Evolutionary conservation across 2,329 filamentous ascomycete species (phyloP), one percentile per base, ranked within the genome.

Genomic region (Aureobasidium sp.): DNA sequence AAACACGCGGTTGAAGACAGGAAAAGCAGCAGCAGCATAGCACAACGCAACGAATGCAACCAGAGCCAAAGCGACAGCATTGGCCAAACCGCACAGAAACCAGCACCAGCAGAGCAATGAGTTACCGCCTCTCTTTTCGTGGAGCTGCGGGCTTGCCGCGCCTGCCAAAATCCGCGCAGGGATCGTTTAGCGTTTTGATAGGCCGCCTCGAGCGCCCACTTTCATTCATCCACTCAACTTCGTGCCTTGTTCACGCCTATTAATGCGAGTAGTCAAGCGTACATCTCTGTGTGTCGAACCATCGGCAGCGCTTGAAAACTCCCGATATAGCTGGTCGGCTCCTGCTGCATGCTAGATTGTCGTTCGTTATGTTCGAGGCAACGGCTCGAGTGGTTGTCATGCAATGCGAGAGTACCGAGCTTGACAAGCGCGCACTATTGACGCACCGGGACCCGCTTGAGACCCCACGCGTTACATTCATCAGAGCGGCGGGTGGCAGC

Each of bases 401-500:
- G 55, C 44, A 47, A 12, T 59, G 45, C 25, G 39, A 48, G 25
- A 59, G 20, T 47, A 20, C 57, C 37, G 44, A 41, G 45, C 44
- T 49, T 36, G 36, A 48, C 57, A 60, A 60, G 57, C 57, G 57
- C 44, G 56, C 56, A 59, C 56, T 59, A 59, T 12, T 59, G 31
- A 58, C 25, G 42, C 55, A 58, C 34, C 1, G 8, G n/a, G 42
- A 48, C 41, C 55, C 55, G 55, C 55, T 58, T 58, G 20, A 37
- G 42, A 58, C 55, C 41, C 55, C 42, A 44, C 55, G 42, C 39
- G 55, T 48, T 37, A 58, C 41, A 47, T 45, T 11, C 29, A 44
- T 34, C 27, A 44, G 27, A 56, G 55, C 42, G 39, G 39, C 34
- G 53, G 12, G 53, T 41, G 41, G 25, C 41, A 22, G 27, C 11